A percentile compares a stretch with the other conserved stretches of the same genome.
phyloP scores from a whole-genome alignment of 2,329 filamentous ascomycete genomes.

The Fusarium sp. region DNA sequence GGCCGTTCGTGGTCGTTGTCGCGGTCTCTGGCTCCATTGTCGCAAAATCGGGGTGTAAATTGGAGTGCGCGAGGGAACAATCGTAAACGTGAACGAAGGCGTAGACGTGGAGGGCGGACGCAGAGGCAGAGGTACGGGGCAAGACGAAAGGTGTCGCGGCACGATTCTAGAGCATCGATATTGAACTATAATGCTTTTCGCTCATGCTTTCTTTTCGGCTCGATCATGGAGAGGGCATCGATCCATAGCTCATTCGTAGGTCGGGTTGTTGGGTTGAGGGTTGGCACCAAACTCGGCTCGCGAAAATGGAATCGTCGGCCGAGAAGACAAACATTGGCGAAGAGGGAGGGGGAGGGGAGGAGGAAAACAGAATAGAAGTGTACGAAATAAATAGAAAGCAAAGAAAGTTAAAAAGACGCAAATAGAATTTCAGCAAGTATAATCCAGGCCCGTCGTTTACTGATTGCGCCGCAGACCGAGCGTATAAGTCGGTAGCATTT shows the following conservation, averaged over 20 bases:
- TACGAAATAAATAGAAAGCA: constrained; percentile 10
- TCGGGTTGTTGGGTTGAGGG: constrained; percentile 38
- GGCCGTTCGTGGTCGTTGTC: constrained; percentile 19
- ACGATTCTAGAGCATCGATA: constrained; percentile 37
- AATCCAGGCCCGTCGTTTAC: constrained; percentile 13
- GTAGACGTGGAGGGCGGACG: constrained; percentile 8
- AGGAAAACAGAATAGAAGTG: neutral
- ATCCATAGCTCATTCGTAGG: constrained; percentile 51
- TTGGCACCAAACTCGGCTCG: constrained; percentile 51
- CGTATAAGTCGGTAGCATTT: neutral
- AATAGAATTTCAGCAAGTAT: constrained; percentile 12
- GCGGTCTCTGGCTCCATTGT: constrained; percentile 40
- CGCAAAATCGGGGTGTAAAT: constrained; percentile 24
- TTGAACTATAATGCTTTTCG: constrained; percentile 46
- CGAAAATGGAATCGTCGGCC: constrained; percentile 52
- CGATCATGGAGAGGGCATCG: constrained; percentile 48
- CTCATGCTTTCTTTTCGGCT: constrained; percentile 52
- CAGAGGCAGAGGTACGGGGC: constrained; percentile 15
- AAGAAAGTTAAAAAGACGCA: constrained; percentile 17
- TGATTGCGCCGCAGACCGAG: constrained; percentile 33
- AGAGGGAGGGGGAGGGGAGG: constrained; percentile 32
- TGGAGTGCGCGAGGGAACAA: constrained; percentile 16
- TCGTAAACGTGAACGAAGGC: neutral
- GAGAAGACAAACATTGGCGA: constrained; percentile 53
- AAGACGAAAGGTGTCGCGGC: constrained; percentile 28